Evolutionary conservation across 2,329 filamentous ascomycete species (phyloP).

Genomic region (Ceratocystis variospora): DNA sequence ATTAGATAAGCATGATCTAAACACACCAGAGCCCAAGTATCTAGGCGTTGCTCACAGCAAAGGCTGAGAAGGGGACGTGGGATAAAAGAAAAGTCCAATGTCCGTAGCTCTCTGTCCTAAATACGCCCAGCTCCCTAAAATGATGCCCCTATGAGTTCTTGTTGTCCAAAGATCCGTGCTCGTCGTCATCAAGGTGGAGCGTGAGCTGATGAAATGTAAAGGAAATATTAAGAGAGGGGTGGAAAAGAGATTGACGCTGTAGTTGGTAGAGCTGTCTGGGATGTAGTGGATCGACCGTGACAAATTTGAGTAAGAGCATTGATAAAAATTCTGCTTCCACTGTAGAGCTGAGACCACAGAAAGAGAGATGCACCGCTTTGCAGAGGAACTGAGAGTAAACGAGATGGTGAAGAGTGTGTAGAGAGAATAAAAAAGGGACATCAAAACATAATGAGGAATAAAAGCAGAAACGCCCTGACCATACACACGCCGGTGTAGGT

Average conservation of each 20-base stretch:
- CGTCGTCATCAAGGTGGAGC: not conserved
- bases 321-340: not conserved
- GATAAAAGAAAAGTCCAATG: not conserved
- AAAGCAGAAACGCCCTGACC: constrained; percentile 14
- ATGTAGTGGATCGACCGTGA: not conserved
- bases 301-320: not conserved
- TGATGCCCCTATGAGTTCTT: not conserved
- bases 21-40: constrained; percentile 24
- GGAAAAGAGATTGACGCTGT: not conserved
- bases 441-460: not conserved
- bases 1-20: not conserved
- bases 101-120: constrained; percentile 1
- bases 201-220: not conserved
- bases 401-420: not conserved
- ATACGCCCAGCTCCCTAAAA: not conserved
- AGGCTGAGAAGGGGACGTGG: not conserved
- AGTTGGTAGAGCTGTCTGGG: not conserved
- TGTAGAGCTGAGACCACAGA: not conserved
- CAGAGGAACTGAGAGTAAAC: not conserved
- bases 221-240: not conserved
- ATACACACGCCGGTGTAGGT: constrained; percentile 13
- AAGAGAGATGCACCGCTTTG: not conserved
- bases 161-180: not conserved
- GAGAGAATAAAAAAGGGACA: not conserved
- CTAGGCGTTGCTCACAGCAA: not conserved